Evolutionary conservation across 2,329 filamentous ascomycete genomes (phyloP), one percentile per base, ranked within the genome.

Genomic region (Fusarium clavum): DNA sequence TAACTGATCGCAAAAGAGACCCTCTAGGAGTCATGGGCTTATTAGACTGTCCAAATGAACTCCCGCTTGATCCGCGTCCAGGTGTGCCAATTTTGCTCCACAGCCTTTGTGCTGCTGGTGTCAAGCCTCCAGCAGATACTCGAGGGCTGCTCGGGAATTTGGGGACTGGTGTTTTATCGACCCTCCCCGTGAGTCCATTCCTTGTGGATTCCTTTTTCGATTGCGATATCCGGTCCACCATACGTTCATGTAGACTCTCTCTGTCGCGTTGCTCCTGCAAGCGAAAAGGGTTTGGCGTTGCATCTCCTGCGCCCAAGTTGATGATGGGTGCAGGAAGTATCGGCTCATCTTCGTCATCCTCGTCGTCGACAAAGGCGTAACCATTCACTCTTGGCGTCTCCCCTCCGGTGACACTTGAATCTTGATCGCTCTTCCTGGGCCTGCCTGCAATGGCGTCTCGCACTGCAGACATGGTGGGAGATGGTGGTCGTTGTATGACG

Each of bases 381-480:
- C 96, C 96, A 69, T 97, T 97, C 1, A 98, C 93, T 4, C 93
- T 87, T 1, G 95, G 96, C 0, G 95, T 98, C 79, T 97, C 94
- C 61, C 86, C 87, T 18, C 84, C 75, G 2, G 65, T 84, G 0
- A 74, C 73, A 4, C 75, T 82, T 1, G 88, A 88, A 71, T 93
- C 90, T 14, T 88, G 88, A 25, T 90, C 87, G 11, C 85, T 86
- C 4, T 85, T 82, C 11, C 88, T 87, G 7, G 91, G 88, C 10
- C 85, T 88, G 12, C 94, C 93, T 2, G 91, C 89, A 59, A 98
- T 94, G 11, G 94, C 94, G 73, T 94, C 94, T 70, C 91, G 89
- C 24, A 98, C 88, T 2, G 94, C 91, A 7, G 93, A 96, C 66
- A 97, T 84, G 0, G 94, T 95, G 2, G 95, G 95, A 0, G 93